Base-by-base conservation (phyloP, 2,329 filamentous ascomycete genomes). In the Magnaporthiopsis incrustans region DNA sequence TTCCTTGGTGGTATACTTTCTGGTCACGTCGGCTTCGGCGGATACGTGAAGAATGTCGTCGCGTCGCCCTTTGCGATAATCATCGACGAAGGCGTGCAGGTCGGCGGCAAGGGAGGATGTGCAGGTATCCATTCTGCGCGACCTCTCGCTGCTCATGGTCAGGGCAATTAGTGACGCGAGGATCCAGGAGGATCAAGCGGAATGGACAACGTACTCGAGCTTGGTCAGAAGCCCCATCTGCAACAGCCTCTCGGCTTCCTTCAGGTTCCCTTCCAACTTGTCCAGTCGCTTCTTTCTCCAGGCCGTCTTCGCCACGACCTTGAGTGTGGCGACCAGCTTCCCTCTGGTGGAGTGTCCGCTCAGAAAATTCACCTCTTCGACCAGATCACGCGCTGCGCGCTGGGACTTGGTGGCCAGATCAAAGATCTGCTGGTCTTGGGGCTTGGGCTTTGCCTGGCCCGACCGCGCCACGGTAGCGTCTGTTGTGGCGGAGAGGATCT, bases 201-300 rank as follows among this genome's bases (percentile, higher is more conserved):
- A 30, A 18, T 4, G 18, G 27, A 18, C 10, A 60, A 30, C 62
- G 11, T 44, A 63, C 62, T 32, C 59, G 30, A 59, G 50, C 3
- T 25, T 50, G 22, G 32, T 33, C 25, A 63, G 56, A 6, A 63
- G 32, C 2, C 57, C 53, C 11, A 32, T 32, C 62, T 59, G 53
- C 10, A 63, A 11, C 22, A 15, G n/a, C 15, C n/a, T 15, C 56
- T 63, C 53, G 22, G 30, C 18, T 8, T 67, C 7, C 68, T 62
- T 62, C 1, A 70, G 60, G 11, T 63, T 66, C n/a, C 63, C 66
- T 33, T 70, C 67, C 3, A 70, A 14, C 8, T 58, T 64, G 0
- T 68, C 62, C n/a, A 72, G 63, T 1, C 69, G 64, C 2, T 61
- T 35, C 50, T 67, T 69, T n/a, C 70, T 63, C 70, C 70, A 70